Conservation (phyloP, 257 asterid species). For the Penstemon eatonii region DNA sequence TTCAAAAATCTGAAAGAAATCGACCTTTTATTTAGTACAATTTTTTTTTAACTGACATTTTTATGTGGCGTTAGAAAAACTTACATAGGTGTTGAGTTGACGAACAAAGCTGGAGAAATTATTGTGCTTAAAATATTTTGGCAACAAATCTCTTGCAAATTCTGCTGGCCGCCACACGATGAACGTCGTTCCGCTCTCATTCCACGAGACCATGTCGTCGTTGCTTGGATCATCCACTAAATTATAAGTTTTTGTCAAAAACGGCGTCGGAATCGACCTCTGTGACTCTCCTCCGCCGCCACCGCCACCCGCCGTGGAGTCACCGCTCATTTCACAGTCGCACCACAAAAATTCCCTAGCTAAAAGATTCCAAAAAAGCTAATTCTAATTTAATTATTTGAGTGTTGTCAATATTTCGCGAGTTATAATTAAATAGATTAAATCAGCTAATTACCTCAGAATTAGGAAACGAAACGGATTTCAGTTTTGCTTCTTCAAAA, state of each 20-base stretch:
- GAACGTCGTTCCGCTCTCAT: conserved; percentile 76
- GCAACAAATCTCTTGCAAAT: conserved; percentile 80
- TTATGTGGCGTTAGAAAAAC: not conserved
- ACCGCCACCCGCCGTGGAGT: not conserved
- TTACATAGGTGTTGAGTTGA: conserved; percentile 81
- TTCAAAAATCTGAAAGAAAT: too few species aligned
- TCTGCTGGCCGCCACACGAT: conserved; percentile 91
- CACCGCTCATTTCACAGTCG: too few species aligned
- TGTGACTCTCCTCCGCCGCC: conserved; percentile 44
- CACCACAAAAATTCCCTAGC: too few species aligned
- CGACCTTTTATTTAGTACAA: too few species aligned
- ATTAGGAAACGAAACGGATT: too few species aligned
- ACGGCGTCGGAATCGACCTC: conserved; percentile 78
- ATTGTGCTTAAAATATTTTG: conserved; percentile 83
- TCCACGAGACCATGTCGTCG: conserved; percentile 86
- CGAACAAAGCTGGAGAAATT: conserved; percentile 94
- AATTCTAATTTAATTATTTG: too few species aligned
- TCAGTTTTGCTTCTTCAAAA: too few species aligned
- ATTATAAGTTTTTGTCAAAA: conserved; percentile 75
- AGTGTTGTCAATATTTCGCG: too few species aligned
- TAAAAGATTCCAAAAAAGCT: too few species aligned
- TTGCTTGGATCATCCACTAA: conserved; percentile 68
- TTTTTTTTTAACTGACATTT: too few species aligned
- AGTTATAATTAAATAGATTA: too few species aligned
- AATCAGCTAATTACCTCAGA: too few species aligned